Percentiles rank a stretch among this genome's conserved stretches.
These are phyloP conservation scores for Phytophthora ramorum DNA, from an alignment of 352 stramenopile species.

Conservation along the genomic window DNA sequence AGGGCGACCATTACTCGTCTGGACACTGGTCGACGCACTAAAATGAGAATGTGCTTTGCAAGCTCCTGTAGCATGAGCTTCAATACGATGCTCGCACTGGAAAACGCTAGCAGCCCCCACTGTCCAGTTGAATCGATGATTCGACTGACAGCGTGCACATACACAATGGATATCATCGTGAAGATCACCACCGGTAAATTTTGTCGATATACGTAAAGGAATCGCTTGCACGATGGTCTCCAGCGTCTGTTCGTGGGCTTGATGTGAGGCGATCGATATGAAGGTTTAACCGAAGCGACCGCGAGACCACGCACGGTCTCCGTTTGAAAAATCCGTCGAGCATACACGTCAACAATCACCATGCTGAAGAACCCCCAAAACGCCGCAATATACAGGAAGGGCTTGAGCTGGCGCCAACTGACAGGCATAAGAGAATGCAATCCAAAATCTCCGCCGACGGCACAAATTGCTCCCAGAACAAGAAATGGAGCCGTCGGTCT, in stretches of 20 bases:
- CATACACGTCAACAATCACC: slow-evolving; percentile 14
- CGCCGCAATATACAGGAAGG: slow-evolving; percentile 17
- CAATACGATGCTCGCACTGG: slow-evolving; percentile 17
- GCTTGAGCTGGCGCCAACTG: slow-evolving; percentile 7
- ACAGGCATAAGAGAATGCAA: slow-evolving; percentile 6
- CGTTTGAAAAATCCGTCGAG: slow-evolving; percentile 18
- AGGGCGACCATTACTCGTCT: slow-evolving; percentile 25
- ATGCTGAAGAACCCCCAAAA: slow-evolving; percentile 20
- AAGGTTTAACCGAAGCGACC: background rate
- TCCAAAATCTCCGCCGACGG: slow-evolving; percentile 4
- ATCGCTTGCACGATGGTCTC: background rate
- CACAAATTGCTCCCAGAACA: background rate
- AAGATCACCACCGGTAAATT: slow-evolving; percentile 10
- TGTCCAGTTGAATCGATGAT: background rate
- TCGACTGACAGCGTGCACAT: slow-evolving; percentile 21
- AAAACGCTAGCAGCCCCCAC: slow-evolving; percentile 18
- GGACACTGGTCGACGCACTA: slow-evolving; percentile 10
- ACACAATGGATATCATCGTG: slow-evolving; percentile 18
- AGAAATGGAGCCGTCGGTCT: background rate
- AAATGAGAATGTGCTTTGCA: slow-evolving; percentile 21
- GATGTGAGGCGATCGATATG: background rate
- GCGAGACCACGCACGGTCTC: slow-evolving; percentile 20
- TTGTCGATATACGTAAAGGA: slow-evolving; percentile 19
- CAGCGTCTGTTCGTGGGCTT: background rate
- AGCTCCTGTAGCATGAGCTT: slow-evolving; percentile 29